Percentiles rank a stretch among this genome's conserved stretches.
Conservation (phyloP, 2,329 filamentous ascomycete species). For the Talaromyces albobiverticillius region DNA sequence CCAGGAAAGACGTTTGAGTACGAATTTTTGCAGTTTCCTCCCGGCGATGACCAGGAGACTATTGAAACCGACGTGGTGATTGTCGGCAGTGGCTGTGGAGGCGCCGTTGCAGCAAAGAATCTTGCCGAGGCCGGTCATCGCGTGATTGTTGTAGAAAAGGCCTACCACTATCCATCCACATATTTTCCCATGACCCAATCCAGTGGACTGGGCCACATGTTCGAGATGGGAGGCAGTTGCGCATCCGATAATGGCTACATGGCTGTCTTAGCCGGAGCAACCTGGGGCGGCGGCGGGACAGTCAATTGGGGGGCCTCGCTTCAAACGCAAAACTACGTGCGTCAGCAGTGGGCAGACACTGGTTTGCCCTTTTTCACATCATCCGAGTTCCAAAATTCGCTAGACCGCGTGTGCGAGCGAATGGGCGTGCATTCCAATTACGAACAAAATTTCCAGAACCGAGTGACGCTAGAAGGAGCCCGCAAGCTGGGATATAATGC, state of each 20-base stretch:
- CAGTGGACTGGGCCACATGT: slow-evolving; percentile 62
- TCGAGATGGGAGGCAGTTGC: slow-evolving; percentile 62
- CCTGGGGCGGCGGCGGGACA: slow-evolving; percentile 83
- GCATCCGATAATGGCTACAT: slow-evolving; percentile 57
- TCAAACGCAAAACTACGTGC: slow-evolving; percentile 71
- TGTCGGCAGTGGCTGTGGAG: slow-evolving; percentile 83
- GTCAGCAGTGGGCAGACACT: slow-evolving; percentile 72
- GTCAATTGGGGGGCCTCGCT: slow-evolving; percentile 76
- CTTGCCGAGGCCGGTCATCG: slow-evolving; percentile 71
- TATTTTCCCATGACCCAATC: slow-evolving; percentile 71
- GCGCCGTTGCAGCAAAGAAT: slow-evolving; percentile 75
- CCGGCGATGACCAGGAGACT: slow-evolving; percentile 52
- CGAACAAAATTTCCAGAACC: slow-evolving; percentile 71
- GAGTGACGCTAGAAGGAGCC: slow-evolving; percentile 70
- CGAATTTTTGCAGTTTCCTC: slow-evolving; percentile 57
- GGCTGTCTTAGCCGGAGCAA: slow-evolving; percentile 64
- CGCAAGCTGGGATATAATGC: slow-evolving; percentile 70
- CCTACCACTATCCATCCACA: slow-evolving; percentile 69
- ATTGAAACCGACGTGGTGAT: slow-evolving; percentile 80
- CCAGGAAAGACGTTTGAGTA: slow-evolving; percentile 53
- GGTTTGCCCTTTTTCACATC: slow-evolving; percentile 73
- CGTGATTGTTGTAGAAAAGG: slow-evolving; percentile 80
- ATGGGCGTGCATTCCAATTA: slow-evolving; percentile 73
- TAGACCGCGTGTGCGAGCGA: slow-evolving; percentile 73
- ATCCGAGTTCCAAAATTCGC: slow-evolving; percentile 68